Base-by-base conservation (phyloP, 345 rosid species). In the Ceriops decandra region DNA sequence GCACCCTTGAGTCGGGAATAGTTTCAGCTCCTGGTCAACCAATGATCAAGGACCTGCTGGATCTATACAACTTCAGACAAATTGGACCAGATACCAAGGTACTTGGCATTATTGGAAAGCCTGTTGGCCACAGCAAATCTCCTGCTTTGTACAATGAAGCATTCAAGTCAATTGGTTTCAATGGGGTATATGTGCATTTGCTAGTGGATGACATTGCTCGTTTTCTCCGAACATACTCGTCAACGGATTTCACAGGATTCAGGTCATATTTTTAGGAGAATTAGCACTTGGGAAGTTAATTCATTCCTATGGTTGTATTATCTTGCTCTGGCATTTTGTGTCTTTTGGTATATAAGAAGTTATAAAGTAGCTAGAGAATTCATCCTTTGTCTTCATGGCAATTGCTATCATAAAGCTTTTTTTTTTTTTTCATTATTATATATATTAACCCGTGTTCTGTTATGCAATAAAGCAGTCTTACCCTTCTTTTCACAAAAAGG, bases 11-110 rank as follows among this genome's bases (percentile, higher is more conserved):
- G 72, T 76, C 86, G 7, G 96, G 93, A 64, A 70, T 82, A 71
- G 85, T 86, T 72, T 91, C 98, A 24, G 96, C 98, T 42, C 95
- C 96, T 73, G 96, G 98, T 68, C 97, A 93, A 80, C 98, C 98
- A 53, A 89, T 88, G 20, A 79, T 91, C 69, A 78, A 85, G 64
- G 95, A 89, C 70, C 74, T 91, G 70, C 70, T 91, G 82, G 81
- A 88, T 75, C 84, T 88, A 24, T 93, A 89, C 80, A 89, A 93
- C 79, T 88, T 93, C 77, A 82, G 96, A 74, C 84, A 77, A 61
- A 79, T 91, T 68, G 87, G 92, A 72, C 88, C 89, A n/a, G 98
- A 91, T 66, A 93, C 95, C 17, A 87, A 86, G 82, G 97, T 93
- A 26, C 85, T 74, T 72, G 98, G 97, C 60, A 79, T 93, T 63